Conservation (phyloP, 2,329 filamentous ascomycete genomes). For the Fusarium setosum region DNA sequence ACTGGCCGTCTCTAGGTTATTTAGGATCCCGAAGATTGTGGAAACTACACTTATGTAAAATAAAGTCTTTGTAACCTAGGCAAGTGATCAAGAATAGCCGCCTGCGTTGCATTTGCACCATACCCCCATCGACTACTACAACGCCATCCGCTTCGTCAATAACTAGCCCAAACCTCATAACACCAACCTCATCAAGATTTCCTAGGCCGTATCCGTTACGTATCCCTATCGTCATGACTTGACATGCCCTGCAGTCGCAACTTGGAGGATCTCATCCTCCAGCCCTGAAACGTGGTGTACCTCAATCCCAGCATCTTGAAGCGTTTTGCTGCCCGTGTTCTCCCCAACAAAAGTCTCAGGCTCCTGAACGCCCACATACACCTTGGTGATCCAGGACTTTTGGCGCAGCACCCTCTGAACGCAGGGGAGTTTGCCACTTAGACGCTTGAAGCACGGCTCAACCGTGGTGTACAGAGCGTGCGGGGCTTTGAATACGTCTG, state of each 20-base stretch:
- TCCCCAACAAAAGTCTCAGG: slow-evolving; percentile 89
- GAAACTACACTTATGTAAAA: too few species aligned
- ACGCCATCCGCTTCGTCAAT: not conserved
- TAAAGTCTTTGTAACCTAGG: too few species aligned
- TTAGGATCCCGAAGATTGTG: too few species aligned
- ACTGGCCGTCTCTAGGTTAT: too few species aligned
- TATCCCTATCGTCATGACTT: slow-evolving; percentile 16
- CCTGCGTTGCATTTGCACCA: too few species aligned
- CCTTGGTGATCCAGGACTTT: slow-evolving; percentile 72
- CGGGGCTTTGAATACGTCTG: slow-evolving; percentile 47
- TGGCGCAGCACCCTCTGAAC: slow-evolving; percentile 81
- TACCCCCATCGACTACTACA: not conserved
- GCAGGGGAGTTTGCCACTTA: slow-evolving; percentile 81
- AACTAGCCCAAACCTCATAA: not conserved
- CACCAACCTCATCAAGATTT: not conserved
- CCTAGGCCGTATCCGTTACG: not conserved
- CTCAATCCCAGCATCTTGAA: slow-evolving; percentile 78
- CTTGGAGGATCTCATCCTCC: slow-evolving; percentile 81
- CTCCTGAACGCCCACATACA: slow-evolving; percentile 90
- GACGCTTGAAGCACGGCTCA: slow-evolving; percentile 81
- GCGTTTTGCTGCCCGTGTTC: slow-evolving; percentile 78
- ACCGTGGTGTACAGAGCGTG: slow-evolving; percentile 87
- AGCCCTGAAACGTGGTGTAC: slow-evolving; percentile 80
- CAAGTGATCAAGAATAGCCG: not conserved
- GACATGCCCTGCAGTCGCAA: slow-evolving; percentile 85